A percentile compares a stretch with the other conserved stretches of the same genome.
Evolutionary conservation across 805 yeast species (phyloP).

Genomic region (Metschnikowia aberdeeniae): DNA sequence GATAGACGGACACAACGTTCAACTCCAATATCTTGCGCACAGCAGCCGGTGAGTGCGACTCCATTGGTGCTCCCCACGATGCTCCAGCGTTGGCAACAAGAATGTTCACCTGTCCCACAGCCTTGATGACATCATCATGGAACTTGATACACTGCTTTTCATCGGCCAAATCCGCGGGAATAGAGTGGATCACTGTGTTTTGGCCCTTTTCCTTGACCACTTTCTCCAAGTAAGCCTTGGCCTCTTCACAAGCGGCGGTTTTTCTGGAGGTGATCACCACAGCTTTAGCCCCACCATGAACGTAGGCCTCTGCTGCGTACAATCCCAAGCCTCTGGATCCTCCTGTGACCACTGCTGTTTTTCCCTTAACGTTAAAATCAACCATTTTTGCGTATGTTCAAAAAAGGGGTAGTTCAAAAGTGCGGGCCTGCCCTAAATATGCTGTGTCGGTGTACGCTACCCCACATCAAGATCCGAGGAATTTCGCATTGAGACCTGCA

Average conservation of each 20-base stretch:
- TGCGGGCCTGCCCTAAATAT: background rate
- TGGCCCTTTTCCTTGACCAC: slow-evolving; percentile 34
- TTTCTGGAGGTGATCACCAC: slow-evolving; percentile 66
- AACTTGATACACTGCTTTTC: slow-evolving; percentile 47
- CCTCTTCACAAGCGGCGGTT: slow-evolving; percentile 55
- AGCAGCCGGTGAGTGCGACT: slow-evolving; percentile 56
- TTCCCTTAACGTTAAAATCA: slow-evolving; percentile 51
- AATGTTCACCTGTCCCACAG: slow-evolving; percentile 50
- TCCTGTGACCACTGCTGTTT: slow-evolving; percentile 65
- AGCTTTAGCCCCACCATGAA: slow-evolving; percentile 56
- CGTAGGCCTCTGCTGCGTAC: slow-evolving; percentile 60
- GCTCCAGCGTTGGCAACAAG: slow-evolving; percentile 79
- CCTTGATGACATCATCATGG: slow-evolving; percentile 34
- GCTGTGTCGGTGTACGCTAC: background rate
- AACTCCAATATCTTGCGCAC: slow-evolving; percentile 59
- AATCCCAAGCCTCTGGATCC: slow-evolving; percentile 75
- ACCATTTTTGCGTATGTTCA: slow-evolving; percentile 27
- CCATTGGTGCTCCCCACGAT: slow-evolving; percentile 67
- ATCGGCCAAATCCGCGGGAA: slow-evolving; percentile 56
- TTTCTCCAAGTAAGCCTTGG: slow-evolving; percentile 40
- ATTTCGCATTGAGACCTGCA: background rate
- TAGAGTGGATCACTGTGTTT: slow-evolving; percentile 30
- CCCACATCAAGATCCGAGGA: slow-evolving; percentile 4
- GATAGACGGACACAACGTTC: slow-evolving; percentile 66
- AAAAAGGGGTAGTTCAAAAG: background rate